Conservation (phyloP, 306 rosid species). For the Corylus heterophylla region DNA sequence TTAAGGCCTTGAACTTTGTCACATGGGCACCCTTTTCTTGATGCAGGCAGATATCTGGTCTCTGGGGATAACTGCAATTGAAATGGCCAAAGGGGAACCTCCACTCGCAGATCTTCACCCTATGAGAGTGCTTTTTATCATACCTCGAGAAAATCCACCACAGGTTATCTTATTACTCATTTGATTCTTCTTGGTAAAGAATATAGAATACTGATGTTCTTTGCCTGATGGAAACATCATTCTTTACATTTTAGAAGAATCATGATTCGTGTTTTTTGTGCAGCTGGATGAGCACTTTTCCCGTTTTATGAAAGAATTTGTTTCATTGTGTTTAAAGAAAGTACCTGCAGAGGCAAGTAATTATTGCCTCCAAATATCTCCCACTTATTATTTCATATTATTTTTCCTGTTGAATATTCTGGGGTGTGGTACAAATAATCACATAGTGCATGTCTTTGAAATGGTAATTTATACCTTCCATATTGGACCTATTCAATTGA, state of each 20-base stretch:
- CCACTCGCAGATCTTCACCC: constrained; percentile 99
- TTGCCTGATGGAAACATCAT: constrained; percentile 16
- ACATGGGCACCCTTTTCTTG: constrained; percentile 34
- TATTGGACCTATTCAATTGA: neutral
- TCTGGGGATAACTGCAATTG: constrained; percentile 94
- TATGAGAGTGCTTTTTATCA: constrained; percentile 96
- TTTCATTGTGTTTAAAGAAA: constrained; percentile 87
- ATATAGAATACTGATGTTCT: constrained; percentile 6
- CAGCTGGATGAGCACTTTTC: constrained; percentile 99
- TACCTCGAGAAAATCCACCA: constrained; percentile 98
- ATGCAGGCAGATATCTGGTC: constrained; percentile 99
- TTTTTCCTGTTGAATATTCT: constrained; percentile 15
- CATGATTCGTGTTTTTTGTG: constrained; percentile 37
- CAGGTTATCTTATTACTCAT: constrained; percentile 55
- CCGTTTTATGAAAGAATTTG: constrained; percentile 93
- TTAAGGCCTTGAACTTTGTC: constrained; percentile 28
- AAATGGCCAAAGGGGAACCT: constrained; percentile 99
- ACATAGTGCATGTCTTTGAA: neutral
- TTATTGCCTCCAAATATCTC: constrained; percentile 11
- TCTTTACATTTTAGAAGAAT: constrained; percentile 19
- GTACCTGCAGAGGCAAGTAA: constrained; percentile 87
- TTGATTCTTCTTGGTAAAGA: constrained; percentile 5
- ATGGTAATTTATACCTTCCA: neutral
- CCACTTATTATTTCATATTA: constrained; percentile 13
- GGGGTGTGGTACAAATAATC: neutral